Percentiles rank a stretch among this genome's conserved stretches.
These are phyloP conservation scores for Euphrasia arctica DNA, from an alignment of 305 asterid genomes.

Conservation along the genomic window DNA sequence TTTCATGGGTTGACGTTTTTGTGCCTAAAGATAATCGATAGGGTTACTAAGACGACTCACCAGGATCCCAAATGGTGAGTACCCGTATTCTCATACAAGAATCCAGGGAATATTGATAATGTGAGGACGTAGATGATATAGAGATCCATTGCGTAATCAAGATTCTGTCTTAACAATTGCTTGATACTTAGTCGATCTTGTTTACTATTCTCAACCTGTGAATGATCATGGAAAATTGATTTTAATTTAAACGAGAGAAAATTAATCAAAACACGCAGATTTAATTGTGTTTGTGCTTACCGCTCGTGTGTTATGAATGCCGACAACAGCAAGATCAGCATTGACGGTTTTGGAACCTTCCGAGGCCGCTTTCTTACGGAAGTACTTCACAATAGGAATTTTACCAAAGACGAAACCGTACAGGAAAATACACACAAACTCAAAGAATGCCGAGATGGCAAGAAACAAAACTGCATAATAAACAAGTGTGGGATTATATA, in stretches of 20 bases:
- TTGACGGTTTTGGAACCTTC: conserved; percentile 86
- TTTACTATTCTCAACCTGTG: conserved; percentile 45
- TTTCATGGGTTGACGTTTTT: no score
- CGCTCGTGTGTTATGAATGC: conserved; percentile 36
- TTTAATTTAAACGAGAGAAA: not conserved
- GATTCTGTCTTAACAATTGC: conserved; percentile 47
- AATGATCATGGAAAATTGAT: conserved; percentile 22
- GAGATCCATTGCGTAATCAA: conserved; percentile 54
- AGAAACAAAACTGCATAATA: conserved; percentile 69
- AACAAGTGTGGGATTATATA: no score
- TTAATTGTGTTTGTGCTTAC: conserved; percentile 24
- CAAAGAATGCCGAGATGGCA: conserved; percentile 57
- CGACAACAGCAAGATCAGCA: conserved; percentile 85
- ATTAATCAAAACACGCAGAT: not conserved
- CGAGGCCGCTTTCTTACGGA: conserved; percentile 64
- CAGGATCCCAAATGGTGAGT: conserved; percentile 68
- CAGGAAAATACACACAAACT: conserved; percentile 63
- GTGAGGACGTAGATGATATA: conserved; percentile 59
- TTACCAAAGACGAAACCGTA: conserved; percentile 60
- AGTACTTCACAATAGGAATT: conserved; percentile 72
- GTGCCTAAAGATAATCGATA: no score
- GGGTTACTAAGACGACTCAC: conserved; percentile 14
- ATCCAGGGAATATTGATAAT: conserved; percentile 83
- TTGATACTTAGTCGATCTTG: conserved; percentile 54
- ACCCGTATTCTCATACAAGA: conserved; percentile 84